These are phyloP conservation scores for Vitis rupestris DNA, from an alignment of 164 flowering plant genomes.

Conservation along the genomic window DNA sequence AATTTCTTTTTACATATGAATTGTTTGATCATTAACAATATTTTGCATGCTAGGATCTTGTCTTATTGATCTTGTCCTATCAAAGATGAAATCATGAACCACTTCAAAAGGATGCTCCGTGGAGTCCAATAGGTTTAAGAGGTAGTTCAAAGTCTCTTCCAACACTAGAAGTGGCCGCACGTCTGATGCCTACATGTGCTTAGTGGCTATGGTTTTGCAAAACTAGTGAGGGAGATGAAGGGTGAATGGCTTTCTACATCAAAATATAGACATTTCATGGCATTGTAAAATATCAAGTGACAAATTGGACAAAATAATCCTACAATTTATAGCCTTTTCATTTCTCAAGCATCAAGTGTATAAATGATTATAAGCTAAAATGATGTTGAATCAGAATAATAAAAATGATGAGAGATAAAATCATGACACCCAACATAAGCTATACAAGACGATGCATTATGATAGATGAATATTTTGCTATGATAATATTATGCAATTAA, in stretches of 20 bases:
- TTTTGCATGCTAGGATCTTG: conserved; percentile 91
- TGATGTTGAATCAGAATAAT: too few relatives aligned
- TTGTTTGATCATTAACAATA: conserved; percentile 44
- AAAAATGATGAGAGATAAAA: too few relatives aligned
- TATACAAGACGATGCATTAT: too few relatives aligned
- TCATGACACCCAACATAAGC: too few relatives aligned
- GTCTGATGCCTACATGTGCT: conserved; percentile 53
- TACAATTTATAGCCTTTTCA: too few relatives aligned
- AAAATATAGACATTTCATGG: too few relatives aligned
- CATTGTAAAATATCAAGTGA: too few relatives aligned
- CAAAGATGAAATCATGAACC: conserved; percentile 83
- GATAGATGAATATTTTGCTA: too few relatives aligned
- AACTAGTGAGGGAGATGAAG: not conserved
- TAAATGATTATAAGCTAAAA: too few relatives aligned
- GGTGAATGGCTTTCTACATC: not conserved
- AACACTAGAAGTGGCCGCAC: conserved; percentile 77
- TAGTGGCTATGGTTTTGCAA: conserved; percentile 75
- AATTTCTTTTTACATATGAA: conserved; percentile 69
- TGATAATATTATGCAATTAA: too few relatives aligned
- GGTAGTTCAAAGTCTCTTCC: conserved; percentile 40
- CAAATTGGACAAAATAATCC: too few relatives aligned
- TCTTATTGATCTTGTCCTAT: conserved; percentile 85
- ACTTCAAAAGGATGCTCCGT: conserved; percentile 66
- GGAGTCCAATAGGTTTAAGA: conserved; percentile 46
- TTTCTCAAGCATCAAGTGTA: too few relatives aligned